Evolutionary conservation across 2,329 filamentous ascomycete genomes (phyloP).

Genomic region (Penicillium sp.): DNA sequence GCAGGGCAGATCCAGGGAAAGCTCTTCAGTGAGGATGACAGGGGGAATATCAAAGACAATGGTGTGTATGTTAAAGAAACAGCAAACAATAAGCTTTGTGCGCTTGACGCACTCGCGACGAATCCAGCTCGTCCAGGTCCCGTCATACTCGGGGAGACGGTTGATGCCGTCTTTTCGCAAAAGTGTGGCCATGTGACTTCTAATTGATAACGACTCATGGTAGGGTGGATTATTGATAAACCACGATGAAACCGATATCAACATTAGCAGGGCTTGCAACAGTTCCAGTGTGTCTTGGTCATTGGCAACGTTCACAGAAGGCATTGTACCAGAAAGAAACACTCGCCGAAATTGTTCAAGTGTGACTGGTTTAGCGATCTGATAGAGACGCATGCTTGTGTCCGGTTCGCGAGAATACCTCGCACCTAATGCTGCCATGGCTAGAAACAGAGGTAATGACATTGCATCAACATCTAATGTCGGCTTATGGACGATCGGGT

Average conservation of each 20-base stretch:
- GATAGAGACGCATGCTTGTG: constrained; percentile 41
- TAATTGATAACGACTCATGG: constrained; percentile 38
- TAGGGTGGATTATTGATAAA: constrained; percentile 41
- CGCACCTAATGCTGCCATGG: constrained; percentile 42
- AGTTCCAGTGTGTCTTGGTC: constrained; percentile 38
- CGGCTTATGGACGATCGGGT: constrained; percentile 42
- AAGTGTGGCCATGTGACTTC: constrained; percentile 40
- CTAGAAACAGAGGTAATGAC: constrained; percentile 36
- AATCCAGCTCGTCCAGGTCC: constrained; percentile 43
- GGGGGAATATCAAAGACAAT: constrained; percentile 45
- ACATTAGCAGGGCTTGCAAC: constrained; percentile 37
- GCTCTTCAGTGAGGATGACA: constrained; percentile 40
- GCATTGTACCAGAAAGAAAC: constrained; percentile 32
- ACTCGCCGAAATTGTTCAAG: constrained; percentile 40
- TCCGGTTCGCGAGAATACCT: constrained; percentile 43
- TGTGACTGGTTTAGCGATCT: constrained; percentile 41
- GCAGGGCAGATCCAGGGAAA: constrained; percentile 40
- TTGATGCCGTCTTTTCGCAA: constrained; percentile 39
- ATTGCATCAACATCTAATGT: constrained; percentile 37
- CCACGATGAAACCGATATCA: constrained; percentile 41
- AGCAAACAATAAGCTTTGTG: constrained; percentile 43
- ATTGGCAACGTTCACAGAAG: constrained; percentile 23
- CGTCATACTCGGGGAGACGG: constrained; percentile 36
- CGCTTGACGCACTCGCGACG: constrained; percentile 39
- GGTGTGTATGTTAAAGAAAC: constrained; percentile 45